A percentile compares a stretch with the other conserved stretches of the same genome.
Conservation (phyloP, 2,329 filamentous ascomycete species). For the Geosmithia morbida region DNA sequence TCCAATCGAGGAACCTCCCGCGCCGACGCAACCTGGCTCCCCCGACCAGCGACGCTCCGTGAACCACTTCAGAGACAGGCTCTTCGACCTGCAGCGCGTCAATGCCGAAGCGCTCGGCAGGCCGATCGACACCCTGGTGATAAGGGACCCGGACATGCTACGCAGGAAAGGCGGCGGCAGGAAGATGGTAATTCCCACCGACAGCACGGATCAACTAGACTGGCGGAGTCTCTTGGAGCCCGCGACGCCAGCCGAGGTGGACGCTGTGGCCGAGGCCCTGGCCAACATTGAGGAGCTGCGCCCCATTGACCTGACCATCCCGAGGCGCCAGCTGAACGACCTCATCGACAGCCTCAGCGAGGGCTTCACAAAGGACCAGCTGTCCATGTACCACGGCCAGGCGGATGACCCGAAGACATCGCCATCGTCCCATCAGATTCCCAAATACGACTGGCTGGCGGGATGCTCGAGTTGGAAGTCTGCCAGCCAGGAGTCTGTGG, state of each 20-base stretch:
- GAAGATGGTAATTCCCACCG: not conserved
- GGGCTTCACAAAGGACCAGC: slow-evolving; percentile 32
- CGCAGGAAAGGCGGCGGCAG: not conserved
- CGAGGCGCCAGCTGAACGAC: slow-evolving; percentile 22
- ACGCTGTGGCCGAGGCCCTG: slow-evolving; percentile 18
- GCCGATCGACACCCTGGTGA: slow-evolving; percentile 29
- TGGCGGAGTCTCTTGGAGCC: slow-evolving; percentile 13
- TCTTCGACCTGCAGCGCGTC: slow-evolving; percentile 14
- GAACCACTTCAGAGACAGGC: slow-evolving; percentile 8
- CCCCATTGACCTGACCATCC: slow-evolving; percentile 23
- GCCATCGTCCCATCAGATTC: slow-evolving; percentile 1
- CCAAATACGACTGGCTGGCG: slow-evolving; percentile 1
- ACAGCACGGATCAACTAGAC: slow-evolving; percentile 7
- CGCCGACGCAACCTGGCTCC: not conserved
- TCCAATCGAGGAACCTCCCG: not conserved
- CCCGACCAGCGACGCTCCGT: not conserved
- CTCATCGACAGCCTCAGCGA: slow-evolving; percentile 21
- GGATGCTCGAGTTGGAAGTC: not conserved
- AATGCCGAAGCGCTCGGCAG: slow-evolving; percentile 17
- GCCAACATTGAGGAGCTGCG: slow-evolving; percentile 33
- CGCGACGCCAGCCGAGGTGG: slow-evolving; percentile 4
- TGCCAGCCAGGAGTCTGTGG: not conserved
- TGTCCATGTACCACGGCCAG: slow-evolving; percentile 24
- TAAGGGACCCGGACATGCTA: slow-evolving; percentile 21
- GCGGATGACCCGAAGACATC: not conserved